These are phyloP conservation scores for Mollisiaceae sp. DNA, from an alignment of 2,329 filamentous ascomycete species.

Conservation along the genomic window DNA sequence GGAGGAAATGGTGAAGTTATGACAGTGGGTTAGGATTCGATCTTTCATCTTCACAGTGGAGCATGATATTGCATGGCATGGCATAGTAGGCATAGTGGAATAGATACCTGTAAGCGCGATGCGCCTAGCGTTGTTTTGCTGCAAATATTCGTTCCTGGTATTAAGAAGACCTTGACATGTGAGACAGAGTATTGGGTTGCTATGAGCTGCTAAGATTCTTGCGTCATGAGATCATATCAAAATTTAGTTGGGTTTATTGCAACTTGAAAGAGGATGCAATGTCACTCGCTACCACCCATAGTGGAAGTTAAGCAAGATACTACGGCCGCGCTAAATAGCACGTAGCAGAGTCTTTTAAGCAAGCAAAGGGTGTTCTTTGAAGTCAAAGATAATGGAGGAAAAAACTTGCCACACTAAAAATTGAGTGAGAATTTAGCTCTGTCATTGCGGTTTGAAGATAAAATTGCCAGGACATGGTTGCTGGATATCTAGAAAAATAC, in stretches of 20 bases:
- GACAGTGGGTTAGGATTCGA: neutral
- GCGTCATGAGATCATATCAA: neutral
- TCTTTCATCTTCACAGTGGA: neutral
- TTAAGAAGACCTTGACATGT: neutral
- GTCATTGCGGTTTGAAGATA: too few relatives aligned
- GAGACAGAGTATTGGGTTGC: neutral
- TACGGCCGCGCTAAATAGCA: too few relatives aligned
- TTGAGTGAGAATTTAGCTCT: too few relatives aligned
- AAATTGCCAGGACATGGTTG: too few relatives aligned
- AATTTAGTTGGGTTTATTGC: too few relatives aligned
- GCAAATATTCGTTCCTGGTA: neutral
- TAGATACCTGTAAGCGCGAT: conserved; percentile 5
- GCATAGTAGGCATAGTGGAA: neutral
- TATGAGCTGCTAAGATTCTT: neutral
- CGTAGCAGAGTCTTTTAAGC: neutral
- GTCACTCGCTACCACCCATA: too few relatives aligned
- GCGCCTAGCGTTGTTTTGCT: neutral
- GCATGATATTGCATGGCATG: neutral
- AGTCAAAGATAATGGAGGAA: too few relatives aligned
- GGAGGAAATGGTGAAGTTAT: neutral
- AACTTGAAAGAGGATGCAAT: too few relatives aligned
- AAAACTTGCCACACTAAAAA: too few relatives aligned
- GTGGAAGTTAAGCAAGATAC: neutral
- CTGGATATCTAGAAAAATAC: too few relatives aligned
- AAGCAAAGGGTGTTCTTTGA: too few relatives aligned